phyloP scores from a whole-genome alignment of 805 yeast species.

The Hanseniaspora nectarophila region DNA sequence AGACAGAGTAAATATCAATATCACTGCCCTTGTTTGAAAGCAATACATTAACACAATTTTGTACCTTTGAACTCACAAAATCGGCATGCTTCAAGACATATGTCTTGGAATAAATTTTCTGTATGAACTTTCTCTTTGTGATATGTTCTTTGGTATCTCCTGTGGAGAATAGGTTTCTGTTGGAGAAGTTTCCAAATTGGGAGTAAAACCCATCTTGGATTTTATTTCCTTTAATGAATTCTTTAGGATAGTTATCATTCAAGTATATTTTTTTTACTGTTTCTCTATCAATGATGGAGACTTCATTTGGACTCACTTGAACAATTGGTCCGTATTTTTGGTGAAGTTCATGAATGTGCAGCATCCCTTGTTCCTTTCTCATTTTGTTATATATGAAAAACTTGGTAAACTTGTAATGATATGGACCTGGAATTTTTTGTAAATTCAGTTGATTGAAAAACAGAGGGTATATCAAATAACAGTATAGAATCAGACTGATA shows the following conservation, averaged over 20 bases:
- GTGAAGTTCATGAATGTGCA: slow-evolving; percentile 32
- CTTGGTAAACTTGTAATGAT: slow-evolving; percentile 36
- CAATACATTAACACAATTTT: slow-evolving; percentile 23
- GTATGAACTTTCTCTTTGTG: slow-evolving; percentile 31
- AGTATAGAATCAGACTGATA: slow-evolving; percentile 20
- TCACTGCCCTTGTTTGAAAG: slow-evolving; percentile 20
- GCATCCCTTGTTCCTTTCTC: slow-evolving; percentile 39
- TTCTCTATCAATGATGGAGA: slow-evolving; percentile 43
- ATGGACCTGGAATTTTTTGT: slow-evolving; percentile 48
- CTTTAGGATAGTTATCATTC: slow-evolving; percentile 42
- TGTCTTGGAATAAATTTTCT: slow-evolving; percentile 37
- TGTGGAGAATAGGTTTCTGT: slow-evolving; percentile 46
- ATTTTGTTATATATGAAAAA: slow-evolving; percentile 34
- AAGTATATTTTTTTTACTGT: slow-evolving; percentile 46
- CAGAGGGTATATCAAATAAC: slow-evolving; percentile 36
- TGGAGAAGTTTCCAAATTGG: slow-evolving; percentile 11
- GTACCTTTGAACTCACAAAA: slow-evolving; percentile 29
- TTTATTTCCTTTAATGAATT: slow-evolving; percentile 1
- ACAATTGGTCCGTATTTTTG: slow-evolving; percentile 13
- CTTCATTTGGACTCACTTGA: slow-evolving; percentile 28
- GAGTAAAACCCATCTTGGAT: slow-evolving; percentile 12
- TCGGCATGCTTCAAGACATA: slow-evolving; percentile 29
- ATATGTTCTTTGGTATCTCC: slow-evolving; percentile 40
- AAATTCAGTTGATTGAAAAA: slow-evolving; percentile 35
- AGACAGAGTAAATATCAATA: slow-evolving; percentile 49